A percentile compares a stretch with the other conserved stretches of the same genome.
These are phyloP conservation scores for Trichosporon asahii DNA, from an alignment of 1,284 basidiomycete genomes.

Conservation along the genomic window DNA sequence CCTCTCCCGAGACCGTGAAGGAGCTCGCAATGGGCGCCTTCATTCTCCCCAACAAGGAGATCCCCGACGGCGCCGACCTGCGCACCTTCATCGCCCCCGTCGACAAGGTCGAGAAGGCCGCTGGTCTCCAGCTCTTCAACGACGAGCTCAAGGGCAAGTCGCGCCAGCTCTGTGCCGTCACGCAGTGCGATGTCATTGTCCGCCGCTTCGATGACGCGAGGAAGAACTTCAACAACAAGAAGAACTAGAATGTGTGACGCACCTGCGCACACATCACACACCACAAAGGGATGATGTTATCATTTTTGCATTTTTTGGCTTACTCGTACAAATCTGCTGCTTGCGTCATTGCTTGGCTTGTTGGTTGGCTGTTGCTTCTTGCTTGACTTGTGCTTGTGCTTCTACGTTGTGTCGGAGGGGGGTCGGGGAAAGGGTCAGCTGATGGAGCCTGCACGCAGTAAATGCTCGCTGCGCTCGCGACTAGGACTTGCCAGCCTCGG, in stretches of 20 bases:
- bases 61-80: conserved; percentile 76
- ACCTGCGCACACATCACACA: too few relatives aligned
- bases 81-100: conserved; percentile 79
- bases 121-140: conserved; percentile 85
- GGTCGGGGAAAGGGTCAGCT: too few relatives aligned
- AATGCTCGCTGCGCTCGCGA: not conserved
- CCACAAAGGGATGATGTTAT: not conserved
- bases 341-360: not conserved
- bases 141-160: conserved; percentile 73
- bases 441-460: too few relatives aligned
- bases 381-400: too few relatives aligned
- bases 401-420: too few relatives aligned
- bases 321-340: conserved; percentile 1
- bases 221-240: conserved; percentile 53
- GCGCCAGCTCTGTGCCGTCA: conserved; percentile 80
- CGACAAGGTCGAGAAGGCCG: conserved; percentile 84
- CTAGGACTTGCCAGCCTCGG: not conserved
- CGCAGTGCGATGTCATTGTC: conserved; percentile 79
- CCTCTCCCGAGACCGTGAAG: conserved; percentile 51
- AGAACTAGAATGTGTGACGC: too few relatives aligned
- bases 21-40: conserved; percentile 89
- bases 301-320: conserved; percentile 2
- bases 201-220: conserved; percentile 82
- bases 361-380: not conserved
- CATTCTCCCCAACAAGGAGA: conserved; percentile 84